Base-by-base conservation (phyloP, 176 grass and related monocot species). In the Musa schizocarpa region DNA sequence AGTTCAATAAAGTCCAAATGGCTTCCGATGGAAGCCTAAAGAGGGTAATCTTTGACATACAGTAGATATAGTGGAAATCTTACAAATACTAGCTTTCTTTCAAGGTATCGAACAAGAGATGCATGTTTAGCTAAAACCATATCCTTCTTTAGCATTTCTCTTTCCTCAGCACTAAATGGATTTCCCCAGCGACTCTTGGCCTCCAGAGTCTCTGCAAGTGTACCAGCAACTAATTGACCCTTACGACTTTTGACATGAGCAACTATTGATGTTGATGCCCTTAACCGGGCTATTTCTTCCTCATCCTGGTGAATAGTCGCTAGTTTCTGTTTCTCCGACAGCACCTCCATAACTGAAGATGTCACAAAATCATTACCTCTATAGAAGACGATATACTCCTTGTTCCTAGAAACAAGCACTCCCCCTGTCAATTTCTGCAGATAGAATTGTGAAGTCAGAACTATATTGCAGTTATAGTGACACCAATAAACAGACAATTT, bases 371-470 rank as follows among this genome's bases (percentile, higher is more conserved):
- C 95, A 81, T 98, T 98, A 50, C 95, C 95, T 74, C 95, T 98
- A 79, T 98, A 91, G 78, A 98, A 82, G 34, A 93, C 69, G 75
- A 98, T 86, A 74, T 87, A 98, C 64, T 98, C 95, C 71, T 93
- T 93, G 82, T 98, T 98, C 82, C 95, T 87, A 5, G 95, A 93
- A 51, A 98, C n/a, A 82, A 98, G 88, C 11, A 88, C 85, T 76
- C 90, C 93, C 81, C 93, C 95, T 81, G 95, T 98, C 81, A 98
- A 91, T 89, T 87, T 93, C 90, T 98, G 94, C 75, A 89, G 55
- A 83, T 69, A 13, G 55, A 79, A 73, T 74, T 29, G 75, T 73
- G 82, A 69, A 71, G 52, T 54, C 14, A 5, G 4, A 84, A 66
- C 85, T 68, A 83, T 85, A 78, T 79, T 72, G 87, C 63, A 24